Conservation (phyloP, 768 basidiomycete genomes). For the Steccherinum ochraceum region DNA sequence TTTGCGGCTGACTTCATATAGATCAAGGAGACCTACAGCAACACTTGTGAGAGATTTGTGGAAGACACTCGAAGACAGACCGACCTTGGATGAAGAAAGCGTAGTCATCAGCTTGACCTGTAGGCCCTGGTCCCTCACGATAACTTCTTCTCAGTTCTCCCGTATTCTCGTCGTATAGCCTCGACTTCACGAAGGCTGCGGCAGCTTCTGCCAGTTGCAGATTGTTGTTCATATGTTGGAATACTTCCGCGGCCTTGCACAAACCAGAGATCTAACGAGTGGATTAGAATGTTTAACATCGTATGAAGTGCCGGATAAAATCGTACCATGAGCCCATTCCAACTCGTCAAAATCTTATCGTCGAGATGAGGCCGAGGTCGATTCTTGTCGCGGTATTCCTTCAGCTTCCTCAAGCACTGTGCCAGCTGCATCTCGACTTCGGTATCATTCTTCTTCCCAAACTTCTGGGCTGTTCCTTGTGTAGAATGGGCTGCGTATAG, state of each 20-base stretch:
- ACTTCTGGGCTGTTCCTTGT: slow-evolving; percentile 15
- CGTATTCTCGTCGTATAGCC: slow-evolving; percentile 14
- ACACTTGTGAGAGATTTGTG: not conserved
- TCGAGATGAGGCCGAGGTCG: slow-evolving; percentile 34
- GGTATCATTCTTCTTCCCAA: slow-evolving; percentile 12
- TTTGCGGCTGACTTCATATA: slow-evolving; percentile 31
- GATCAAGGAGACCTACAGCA: slow-evolving; percentile 23
- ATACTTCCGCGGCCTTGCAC: slow-evolving; percentile 12
- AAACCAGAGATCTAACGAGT: slow-evolving; percentile 17
- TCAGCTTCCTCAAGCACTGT: slow-evolving; percentile 17
- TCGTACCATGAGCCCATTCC: slow-evolving; percentile 36
- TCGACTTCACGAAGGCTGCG: slow-evolving; percentile 12
- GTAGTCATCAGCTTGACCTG: slow-evolving; percentile 35
- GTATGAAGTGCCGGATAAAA: not conserved
- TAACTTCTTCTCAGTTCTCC: slow-evolving; percentile 26
- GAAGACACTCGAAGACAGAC: not conserved
- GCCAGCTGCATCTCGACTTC: slow-evolving; percentile 18
- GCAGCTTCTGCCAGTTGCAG: slow-evolving; percentile 13
- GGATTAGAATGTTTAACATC: too few species aligned
- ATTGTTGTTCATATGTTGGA: not conserved
- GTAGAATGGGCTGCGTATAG: slow-evolving; percentile 15
- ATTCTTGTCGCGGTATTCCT: slow-evolving; percentile 24
- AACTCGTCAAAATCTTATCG: slow-evolving; percentile 35
- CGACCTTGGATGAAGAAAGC: slow-evolving; percentile 29
- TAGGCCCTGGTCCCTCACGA: slow-evolving; percentile 30